Evolutionary conservation across 2,329 filamentous ascomycete genomes (phyloP).

Genomic region (Aspergillus arachidicola): DNA sequence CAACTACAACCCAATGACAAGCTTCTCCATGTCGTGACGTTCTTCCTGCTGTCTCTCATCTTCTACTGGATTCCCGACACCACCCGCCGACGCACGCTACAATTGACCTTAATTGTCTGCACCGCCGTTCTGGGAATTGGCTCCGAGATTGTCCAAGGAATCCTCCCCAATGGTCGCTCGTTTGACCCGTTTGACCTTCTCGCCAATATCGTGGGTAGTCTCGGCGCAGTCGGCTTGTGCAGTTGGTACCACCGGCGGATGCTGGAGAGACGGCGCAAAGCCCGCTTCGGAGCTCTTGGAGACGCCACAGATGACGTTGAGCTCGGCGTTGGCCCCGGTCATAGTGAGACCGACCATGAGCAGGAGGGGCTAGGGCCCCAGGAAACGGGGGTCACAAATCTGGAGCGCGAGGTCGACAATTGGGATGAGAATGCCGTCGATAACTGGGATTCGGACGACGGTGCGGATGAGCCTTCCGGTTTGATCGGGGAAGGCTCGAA

Average conservation of each 20-base stretch:
- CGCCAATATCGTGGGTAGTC: conserved; percentile 81
- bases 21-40: conserved; percentile 79
- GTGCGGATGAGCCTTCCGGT: conserved; percentile 28
- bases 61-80: conserved; percentile 99
- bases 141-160: conserved; percentile 59
- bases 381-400: conserved; percentile 65
- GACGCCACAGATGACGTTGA: conserved; percentile 66
- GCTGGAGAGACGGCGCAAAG: conserved; percentile 80
- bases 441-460: conserved; percentile 65
- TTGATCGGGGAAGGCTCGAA: conserved; percentile 23
- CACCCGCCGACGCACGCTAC: conserved; percentile 77
- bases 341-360: conserved; percentile 44
- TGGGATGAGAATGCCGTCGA: conserved; percentile 86
- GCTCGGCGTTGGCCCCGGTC: conserved; percentile 57
- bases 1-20: conserved; percentile 79
- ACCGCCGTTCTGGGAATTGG: conserved; percentile 63
- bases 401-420: conserved; percentile 86
- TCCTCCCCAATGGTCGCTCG: conserved; percentile 71
- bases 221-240: conserved; percentile 71
- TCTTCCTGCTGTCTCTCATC: conserved; percentile 78
- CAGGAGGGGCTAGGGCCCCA: conserved; percentile 51
- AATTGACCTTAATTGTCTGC: conserved; percentile 80
- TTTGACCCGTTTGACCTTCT: conserved; percentile 84
- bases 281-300: conserved; percentile 72
- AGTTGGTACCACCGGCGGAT: conserved; percentile 95